Percentiles rank a stretch among this genome's conserved stretches.
phyloP scores from a whole-genome alignment of 1,139 yeast genomes.

The Scheffersomyces parashehatae region DNA sequence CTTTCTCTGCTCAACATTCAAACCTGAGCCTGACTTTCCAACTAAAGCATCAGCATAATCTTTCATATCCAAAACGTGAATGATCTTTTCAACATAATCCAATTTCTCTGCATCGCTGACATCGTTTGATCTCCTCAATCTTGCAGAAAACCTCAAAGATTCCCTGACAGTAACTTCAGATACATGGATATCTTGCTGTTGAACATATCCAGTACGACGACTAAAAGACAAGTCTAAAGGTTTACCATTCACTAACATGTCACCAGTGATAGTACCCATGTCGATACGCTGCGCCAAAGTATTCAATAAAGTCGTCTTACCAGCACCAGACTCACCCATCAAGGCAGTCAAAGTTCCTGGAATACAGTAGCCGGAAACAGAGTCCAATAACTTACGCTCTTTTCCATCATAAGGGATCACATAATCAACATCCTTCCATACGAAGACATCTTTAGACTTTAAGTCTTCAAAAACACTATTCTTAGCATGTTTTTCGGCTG shows the following conservation, averaged over 20 bases:
- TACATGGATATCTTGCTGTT: constrained; percentile 65
- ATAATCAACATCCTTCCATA: constrained; percentile 45
- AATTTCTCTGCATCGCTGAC: constrained; percentile 7
- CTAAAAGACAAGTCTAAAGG: constrained; percentile 44
- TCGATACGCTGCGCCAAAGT: constrained; percentile 59
- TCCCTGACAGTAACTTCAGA: constrained; percentile 61
- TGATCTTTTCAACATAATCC: constrained; percentile 55
- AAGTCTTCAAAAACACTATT: constrained; percentile 20
- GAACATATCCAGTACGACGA: constrained; percentile 65
- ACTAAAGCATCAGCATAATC: constrained; percentile 64
- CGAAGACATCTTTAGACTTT: constrained; percentile 34
- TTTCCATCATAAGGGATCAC: constrained; percentile 38
- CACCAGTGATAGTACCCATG: constrained; percentile 64
- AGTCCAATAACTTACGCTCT: constrained; percentile 47
- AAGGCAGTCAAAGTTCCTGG: constrained; percentile 66
- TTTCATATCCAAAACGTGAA: constrained; percentile 56
- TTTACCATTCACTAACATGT: constrained; percentile 61
- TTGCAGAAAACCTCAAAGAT: constrained; percentile 60
- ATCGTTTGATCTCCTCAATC: constrained; percentile 55
- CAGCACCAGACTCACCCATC: constrained; percentile 74
- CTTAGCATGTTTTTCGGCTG: not conserved
- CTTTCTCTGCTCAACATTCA: constrained; percentile 68
- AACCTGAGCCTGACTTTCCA: constrained; percentile 58
- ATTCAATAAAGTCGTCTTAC: constrained; percentile 64
- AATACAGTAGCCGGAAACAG: constrained; percentile 64